Conservation (phyloP, 75 land plant genomes). For the Isoetes taiwanensis region DNA sequence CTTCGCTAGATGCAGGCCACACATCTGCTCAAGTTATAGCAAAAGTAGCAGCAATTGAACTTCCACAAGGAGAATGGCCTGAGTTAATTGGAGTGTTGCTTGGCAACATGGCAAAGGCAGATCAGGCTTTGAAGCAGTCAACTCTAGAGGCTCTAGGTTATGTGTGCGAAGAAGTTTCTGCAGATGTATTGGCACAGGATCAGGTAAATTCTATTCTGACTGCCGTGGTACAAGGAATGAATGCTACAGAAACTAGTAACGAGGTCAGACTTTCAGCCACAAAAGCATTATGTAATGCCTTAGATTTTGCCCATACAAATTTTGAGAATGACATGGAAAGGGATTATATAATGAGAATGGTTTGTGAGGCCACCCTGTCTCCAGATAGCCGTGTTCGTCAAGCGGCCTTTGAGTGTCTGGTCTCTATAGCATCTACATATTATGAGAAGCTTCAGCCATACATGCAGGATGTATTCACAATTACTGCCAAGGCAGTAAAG, state of each 20-base stretch:
- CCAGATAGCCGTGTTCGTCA: conserved; percentile 60
- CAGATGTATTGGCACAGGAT: conserved; percentile 73
- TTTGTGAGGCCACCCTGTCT: conserved; percentile 66
- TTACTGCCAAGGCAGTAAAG: conserved; percentile 45
- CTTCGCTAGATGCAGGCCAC: conserved; percentile 42
- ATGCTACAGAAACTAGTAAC: conserved; percentile 32
- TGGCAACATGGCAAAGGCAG: conserved; percentile 33
- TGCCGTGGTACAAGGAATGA: conserved; percentile 88
- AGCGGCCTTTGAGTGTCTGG: conserved; percentile 92
- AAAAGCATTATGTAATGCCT: conserved; percentile 67
- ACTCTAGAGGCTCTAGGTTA: conserved; percentile 81
- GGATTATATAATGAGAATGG: conserved; percentile 92
- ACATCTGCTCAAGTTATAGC: conserved; percentile 68
- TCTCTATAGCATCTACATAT: conserved; percentile 46
- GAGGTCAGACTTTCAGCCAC: conserved; percentile 77
- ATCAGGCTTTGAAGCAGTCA: conserved; percentile 62
- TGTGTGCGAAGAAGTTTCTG: conserved; percentile 76
- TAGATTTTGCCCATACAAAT: conserved; percentile 82
- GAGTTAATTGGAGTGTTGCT: conserved; percentile 42
- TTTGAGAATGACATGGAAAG: conserved; percentile 92
- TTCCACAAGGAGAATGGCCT: conserved; percentile 52
- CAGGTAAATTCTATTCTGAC: conserved; percentile 82
- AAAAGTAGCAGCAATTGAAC: conserved; percentile 57
- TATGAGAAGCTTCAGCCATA: conserved; percentile 51
- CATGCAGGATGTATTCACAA: conserved; percentile 41